Evolutionary conservation across 495 filamentous ascomycete species (phyloP), one percentile per base, ranked within the genome.

Genomic region (Lasiosphaeria hispida): DNA sequence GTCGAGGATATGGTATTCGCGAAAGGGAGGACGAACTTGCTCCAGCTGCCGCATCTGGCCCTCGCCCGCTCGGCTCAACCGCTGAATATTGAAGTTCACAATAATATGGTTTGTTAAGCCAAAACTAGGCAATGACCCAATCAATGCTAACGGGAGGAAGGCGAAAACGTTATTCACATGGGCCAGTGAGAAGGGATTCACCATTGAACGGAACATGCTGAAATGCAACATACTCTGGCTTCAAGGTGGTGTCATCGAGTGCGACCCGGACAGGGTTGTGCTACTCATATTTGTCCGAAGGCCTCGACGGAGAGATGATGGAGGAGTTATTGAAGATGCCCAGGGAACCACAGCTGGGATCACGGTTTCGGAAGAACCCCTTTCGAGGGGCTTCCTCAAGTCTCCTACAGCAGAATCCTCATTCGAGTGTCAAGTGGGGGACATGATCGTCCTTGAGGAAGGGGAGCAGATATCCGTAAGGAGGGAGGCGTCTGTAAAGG

Each of bases 231-330:
- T 55, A 44, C 15, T 55, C 40, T 55, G 52, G 52, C 52, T 55
- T 45, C 52, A 41, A 55, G 52, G 52, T 45, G 35, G 38, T 8
- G 15, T 11, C 40, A 35, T 55, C 17, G 18, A 8, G 52, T 41
- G 36, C 52, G 6, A 10, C 13, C 10, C 14, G 39, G 52, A 23
- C 40, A 55, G 10, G 52, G 40, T 55, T 55, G 52, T 35, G 52
- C 14, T 39, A 45, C 52, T 55, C 52, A 45, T 55, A 55, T 55
- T 55, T 45, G 52, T 55, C 40, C 52, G 40, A 43, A 55, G 52
- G 52, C 52, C 52, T 55, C 38, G 35, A 38, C 52, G 35, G 52
- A 55, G 52, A 45, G 40, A 35, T 11, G 38, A 23, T 55, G 30
- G 17, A 45, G 52, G 52, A 55, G 19, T 30, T 23, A 19, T 7